phyloP scores from a whole-genome alignment of 2,329 filamentous ascomycete genomes.

The Magnaporthiopsis poae region DNA sequence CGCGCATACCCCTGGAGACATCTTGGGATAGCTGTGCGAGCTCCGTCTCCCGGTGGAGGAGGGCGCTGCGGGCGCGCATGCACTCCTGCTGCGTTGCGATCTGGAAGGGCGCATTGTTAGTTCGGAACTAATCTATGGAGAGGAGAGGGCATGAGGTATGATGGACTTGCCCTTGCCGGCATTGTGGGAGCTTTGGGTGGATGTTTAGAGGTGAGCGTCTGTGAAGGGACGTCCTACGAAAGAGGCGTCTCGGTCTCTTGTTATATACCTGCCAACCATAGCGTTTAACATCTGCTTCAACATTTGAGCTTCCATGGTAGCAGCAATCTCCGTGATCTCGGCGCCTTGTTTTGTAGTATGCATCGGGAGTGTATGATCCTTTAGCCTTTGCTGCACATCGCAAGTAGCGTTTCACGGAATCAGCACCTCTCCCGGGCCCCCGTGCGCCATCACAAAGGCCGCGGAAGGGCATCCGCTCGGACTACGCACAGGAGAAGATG shows the following conservation, averaged over 20 bases:
- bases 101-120: background rate
- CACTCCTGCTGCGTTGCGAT: background rate
- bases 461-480: background rate
- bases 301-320: background rate
- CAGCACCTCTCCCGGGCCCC: too few relatives aligned
- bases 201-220: background rate
- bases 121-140: too few relatives aligned
- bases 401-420: background rate
- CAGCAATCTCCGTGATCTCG: too few relatives aligned
- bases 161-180: background rate
- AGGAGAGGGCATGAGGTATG: background rate
- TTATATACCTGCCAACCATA: background rate
- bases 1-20: slow-evolving; percentile 22
- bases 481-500: background rate
- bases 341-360: background rate
- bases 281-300: background rate
- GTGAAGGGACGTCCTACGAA: background rate
- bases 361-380: background rate
- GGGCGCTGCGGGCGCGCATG: slow-evolving; percentile 2
- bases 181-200: background rate
- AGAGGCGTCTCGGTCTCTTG: too few relatives aligned
- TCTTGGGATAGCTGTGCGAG: background rate
- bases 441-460: background rate
- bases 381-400: background rate
- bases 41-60: slow-evolving; percentile 1